Evolutionary conservation across 2,329 filamentous ascomycete genomes (phyloP).

Genomic region (Fusarium coffeatum): DNA sequence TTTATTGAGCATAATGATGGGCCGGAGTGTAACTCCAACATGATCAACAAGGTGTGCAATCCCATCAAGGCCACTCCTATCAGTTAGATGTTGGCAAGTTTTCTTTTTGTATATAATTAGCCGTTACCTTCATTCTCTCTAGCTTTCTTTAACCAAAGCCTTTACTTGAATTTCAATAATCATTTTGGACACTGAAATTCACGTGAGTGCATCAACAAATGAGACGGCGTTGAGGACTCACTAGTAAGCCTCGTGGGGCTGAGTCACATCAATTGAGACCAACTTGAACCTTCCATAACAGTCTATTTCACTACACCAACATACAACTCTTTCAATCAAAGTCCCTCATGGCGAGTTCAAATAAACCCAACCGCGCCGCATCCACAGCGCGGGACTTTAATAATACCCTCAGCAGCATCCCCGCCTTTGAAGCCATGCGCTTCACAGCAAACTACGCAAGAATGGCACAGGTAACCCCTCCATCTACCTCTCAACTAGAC

Average conservation of each 20-base stretch:
- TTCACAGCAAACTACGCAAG: constrained; percentile 7
- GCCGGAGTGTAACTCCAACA: constrained; percentile 2
- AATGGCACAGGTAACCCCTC: neutral
- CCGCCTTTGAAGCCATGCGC: constrained; percentile 19
- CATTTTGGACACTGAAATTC: neutral
- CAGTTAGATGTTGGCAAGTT: too few relatives aligned
- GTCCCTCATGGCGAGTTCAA: neutral
- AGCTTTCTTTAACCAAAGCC: neutral
- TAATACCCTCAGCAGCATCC: neutral
- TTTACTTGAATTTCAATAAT: neutral
- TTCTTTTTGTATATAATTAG: neutral
- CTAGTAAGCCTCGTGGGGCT: constrained; percentile 14
- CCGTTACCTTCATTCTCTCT: neutral
- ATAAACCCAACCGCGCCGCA: neutral
- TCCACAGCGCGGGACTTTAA: constrained; percentile 9
- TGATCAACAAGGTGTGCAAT: neutral
- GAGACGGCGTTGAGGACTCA: neutral
- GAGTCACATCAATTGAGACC: neutral
- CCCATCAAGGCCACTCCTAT: constrained; percentile 5
- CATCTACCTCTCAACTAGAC: fast-evolving
- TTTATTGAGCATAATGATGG: constrained; percentile 20
- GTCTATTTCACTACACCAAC: too few relatives aligned
- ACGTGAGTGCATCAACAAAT: neutral
- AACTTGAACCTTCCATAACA: neutral
- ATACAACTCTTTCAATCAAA: neutral